Base-by-base conservation (phyloP, 192 early-diverging fungal species). In the Piromyces finnis region DNA sequence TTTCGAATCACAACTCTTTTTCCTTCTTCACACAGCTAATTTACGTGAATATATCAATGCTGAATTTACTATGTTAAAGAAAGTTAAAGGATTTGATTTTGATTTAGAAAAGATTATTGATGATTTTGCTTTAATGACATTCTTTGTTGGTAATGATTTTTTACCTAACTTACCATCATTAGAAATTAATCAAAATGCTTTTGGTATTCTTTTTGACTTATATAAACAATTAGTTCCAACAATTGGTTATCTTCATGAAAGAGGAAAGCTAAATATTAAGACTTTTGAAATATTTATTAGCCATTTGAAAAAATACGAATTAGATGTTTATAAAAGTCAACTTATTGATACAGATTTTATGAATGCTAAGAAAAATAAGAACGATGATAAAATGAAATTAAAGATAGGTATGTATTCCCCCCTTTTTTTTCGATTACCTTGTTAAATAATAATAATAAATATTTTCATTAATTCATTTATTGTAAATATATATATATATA, bases 61-160 rank as follows among this genome's bases (percentile, higher is more conserved):
- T 36, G 95, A 96, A 68, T 93, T 99, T 83, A 36, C 82, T 29
- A 88, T 88, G 78, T 84, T 95, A 12, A 81, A 87, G 26, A 80
- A 84, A 12, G 84, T 86, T 6, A 84, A 94, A 28, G 84, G 92
- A 3, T 95, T 95, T 80, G 84, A 89, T 12, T 98, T 93, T 85
- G 92, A 97, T 80, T 82, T 99, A 28, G 97, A 99, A 83, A 83
- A 91, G 2, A 92, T 98, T 22, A 92, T 99, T 83, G 97, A 99
- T 82, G 97, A 99, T 85, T 98, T 97, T 92, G 95, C 98, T 77
- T 91, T 99, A 80, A 82, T 99, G 85, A 94, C 92, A 82, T 98
- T 97, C 87, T 99, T 99, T 87, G 95, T 99, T 26, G 97, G 97
- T 78, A 99, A 99, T 84, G 97, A 99, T 85, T 98, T 98, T 82